These are phyloP conservation scores for Fagopyrum esculentum DNA, from an alignment of 148 eudicot species.

Conservation along the genomic window DNA sequence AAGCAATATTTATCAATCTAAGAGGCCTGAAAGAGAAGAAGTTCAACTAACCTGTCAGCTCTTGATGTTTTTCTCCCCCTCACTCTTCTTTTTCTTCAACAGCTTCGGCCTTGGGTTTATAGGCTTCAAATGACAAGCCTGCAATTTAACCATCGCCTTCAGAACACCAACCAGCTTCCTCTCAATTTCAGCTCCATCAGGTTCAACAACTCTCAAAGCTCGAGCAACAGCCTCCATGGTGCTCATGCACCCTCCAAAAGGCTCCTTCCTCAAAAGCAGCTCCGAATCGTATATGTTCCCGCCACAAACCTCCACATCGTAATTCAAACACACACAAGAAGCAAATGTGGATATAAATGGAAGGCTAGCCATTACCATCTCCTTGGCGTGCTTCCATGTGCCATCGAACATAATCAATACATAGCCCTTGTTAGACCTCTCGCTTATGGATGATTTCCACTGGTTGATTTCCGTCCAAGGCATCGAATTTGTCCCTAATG, in stretches of 20 bases:
- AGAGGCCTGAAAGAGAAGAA: not conserved
- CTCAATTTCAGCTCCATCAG: constrained; percentile 61
- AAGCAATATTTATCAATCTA: not conserved
- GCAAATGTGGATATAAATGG: constrained; percentile 81
- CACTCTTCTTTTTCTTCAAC: constrained; percentile 28
- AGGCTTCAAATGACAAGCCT: constrained; percentile 62
- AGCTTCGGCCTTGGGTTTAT: constrained; percentile 46
- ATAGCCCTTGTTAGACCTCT: constrained; percentile 12
- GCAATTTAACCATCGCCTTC: constrained; percentile 70
- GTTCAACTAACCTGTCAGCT: constrained; percentile 5
- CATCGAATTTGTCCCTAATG: constrained; percentile 46
- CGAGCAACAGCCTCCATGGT: constrained; percentile 95
- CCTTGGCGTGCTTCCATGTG: constrained; percentile 98
- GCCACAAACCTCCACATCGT: constrained; percentile 56
- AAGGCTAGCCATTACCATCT: constrained; percentile 88
- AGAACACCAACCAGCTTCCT: constrained; percentile 52
- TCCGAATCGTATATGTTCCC: constrained; percentile 75
- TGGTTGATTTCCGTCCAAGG: constrained; percentile 43
- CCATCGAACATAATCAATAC: constrained; percentile 87
- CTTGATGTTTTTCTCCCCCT: constrained; percentile 12
- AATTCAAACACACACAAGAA: constrained; percentile 50
- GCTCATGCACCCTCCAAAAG: constrained; percentile 88
- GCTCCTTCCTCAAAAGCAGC: constrained; percentile 81
- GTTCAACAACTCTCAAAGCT: constrained; percentile 76
- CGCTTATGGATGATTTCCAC: constrained; percentile 34